A percentile compares a stretch with the other conserved stretches of the same genome.
Conservation (phyloP, 106 monocot species). For the Dendrobium officinale region DNA sequence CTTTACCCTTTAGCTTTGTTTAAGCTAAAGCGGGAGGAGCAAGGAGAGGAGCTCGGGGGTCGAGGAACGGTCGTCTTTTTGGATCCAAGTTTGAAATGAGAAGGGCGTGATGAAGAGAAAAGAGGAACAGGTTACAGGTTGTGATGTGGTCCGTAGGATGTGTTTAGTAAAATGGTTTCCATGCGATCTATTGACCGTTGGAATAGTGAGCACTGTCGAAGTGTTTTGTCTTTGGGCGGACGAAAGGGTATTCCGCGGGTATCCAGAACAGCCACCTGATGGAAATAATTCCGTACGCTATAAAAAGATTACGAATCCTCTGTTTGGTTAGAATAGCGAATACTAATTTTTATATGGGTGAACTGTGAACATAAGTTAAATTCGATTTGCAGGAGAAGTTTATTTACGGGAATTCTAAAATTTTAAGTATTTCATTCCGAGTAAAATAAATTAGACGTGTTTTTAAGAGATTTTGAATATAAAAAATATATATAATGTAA, state of each 20-base stretch:
- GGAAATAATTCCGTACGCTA: background rate
- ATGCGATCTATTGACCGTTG: background rate
- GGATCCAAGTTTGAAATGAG: slow-evolving; percentile 27
- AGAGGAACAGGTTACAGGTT: background rate
- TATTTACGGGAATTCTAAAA: too few relatives aligned
- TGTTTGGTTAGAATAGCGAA: too few relatives aligned
- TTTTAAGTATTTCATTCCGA: too few relatives aligned
- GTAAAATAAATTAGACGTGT: too few relatives aligned
- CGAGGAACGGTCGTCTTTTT: slow-evolving; percentile 44
- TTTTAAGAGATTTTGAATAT: too few relatives aligned
- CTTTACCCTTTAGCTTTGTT: background rate
- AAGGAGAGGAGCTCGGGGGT: slow-evolving; percentile 14
- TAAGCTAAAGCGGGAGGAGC: slow-evolving; percentile 8
- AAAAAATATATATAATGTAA: too few relatives aligned
- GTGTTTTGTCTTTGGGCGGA: background rate
- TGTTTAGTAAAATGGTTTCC: background rate
- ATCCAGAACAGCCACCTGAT: background rate
- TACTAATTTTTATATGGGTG: too few relatives aligned
- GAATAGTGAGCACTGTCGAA: background rate
- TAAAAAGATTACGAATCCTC: background rate
- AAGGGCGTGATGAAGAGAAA: background rate
- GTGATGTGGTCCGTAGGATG: background rate
- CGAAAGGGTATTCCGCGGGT: background rate
- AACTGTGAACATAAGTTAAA: too few relatives aligned
- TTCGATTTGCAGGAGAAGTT: too few relatives aligned